These are phyloP conservation scores for Quercus cerris DNA, from an alignment of 306 rosid species.

Conservation along the genomic window DNA sequence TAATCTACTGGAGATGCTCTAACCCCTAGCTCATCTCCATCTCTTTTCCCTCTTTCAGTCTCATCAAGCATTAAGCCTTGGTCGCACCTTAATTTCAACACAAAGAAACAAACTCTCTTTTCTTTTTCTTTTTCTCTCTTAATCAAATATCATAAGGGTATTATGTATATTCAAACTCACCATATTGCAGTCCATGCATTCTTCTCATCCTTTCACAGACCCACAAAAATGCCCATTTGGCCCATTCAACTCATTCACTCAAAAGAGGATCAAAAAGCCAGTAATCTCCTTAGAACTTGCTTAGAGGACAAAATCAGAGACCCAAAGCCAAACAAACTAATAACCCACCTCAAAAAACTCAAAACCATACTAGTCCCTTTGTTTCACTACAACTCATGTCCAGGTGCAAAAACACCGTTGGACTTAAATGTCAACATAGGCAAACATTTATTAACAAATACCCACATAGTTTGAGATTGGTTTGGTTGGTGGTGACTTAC, in stretches of 20 bases:
- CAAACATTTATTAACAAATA: constrained; percentile 42
- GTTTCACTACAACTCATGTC: constrained; percentile 22
- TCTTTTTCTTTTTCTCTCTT: not conserved
- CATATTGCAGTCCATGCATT: constrained; percentile 2
- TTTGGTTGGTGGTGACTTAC: too few species aligned
- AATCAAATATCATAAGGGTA: constrained; percentile 26
- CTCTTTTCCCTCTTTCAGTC: too few species aligned
- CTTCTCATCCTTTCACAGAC: constrained; percentile 8
- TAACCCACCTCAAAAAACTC: constrained; percentile 40
- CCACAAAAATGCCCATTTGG: constrained; percentile 28
- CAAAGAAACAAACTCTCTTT: not conserved
- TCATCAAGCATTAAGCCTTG: too few species aligned
- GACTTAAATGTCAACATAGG: constrained; percentile 46
- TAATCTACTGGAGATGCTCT: too few species aligned
- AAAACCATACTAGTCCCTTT: constrained; percentile 20
- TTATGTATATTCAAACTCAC: constrained; percentile 14
- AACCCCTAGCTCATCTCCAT: too few species aligned
- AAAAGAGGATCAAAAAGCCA: constrained; percentile 65
- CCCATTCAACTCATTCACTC: constrained; percentile 40
- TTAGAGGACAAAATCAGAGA: constrained; percentile 61
- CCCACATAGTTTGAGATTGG: constrained; percentile 34
- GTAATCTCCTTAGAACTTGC: constrained; percentile 57
- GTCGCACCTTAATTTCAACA: not conserved
- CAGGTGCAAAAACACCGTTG: constrained; percentile 54
- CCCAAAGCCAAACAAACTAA: constrained; percentile 52